Evolutionary conservation across 768 basidiomycete genomes (phyloP).

Genomic region (Chlorophyllum brunneum): DNA sequence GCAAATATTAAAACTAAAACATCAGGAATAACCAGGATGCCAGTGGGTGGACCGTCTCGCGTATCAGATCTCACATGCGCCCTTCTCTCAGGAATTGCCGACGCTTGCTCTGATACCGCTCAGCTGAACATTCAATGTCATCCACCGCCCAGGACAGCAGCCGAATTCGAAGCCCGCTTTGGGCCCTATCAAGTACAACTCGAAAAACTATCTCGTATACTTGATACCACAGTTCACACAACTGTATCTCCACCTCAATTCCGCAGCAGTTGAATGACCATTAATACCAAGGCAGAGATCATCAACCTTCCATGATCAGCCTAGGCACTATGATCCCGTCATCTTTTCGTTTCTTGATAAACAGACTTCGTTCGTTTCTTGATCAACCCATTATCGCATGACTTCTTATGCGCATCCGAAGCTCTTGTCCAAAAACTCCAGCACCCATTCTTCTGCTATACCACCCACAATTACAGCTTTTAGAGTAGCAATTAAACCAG

Average conservation of each 20-base stretch:
- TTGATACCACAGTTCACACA: slow-evolving; percentile 10
- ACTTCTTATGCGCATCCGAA: too few relatives aligned
- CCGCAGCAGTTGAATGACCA: background rate
- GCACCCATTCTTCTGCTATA: background rate
- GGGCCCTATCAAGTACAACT: slow-evolving; percentile 16
- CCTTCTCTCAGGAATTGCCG: background rate
- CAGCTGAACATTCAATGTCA: background rate
- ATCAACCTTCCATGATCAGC: background rate
- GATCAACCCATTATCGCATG: too few relatives aligned
- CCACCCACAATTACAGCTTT: background rate
- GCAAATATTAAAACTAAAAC: background rate
- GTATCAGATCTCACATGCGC: background rate
- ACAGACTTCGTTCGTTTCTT: too few relatives aligned
- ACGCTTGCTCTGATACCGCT: background rate
- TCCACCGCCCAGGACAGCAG: slow-evolving; percentile 10
- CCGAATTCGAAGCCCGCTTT: slow-evolving; percentile 21
- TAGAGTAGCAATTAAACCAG: background rate
- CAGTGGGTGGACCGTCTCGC: background rate
- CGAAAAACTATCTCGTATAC: slow-evolving; percentile 10
- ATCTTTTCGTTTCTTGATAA: background rate
- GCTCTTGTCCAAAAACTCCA: too few relatives aligned
- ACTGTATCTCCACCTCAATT: background rate
- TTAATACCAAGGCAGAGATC: too few relatives aligned
- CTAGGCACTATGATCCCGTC: background rate
- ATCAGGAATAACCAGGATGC: background rate